Base-by-base conservation (phyloP, 352 stramenopile species). In the Globisporangium irregulare region DNA sequence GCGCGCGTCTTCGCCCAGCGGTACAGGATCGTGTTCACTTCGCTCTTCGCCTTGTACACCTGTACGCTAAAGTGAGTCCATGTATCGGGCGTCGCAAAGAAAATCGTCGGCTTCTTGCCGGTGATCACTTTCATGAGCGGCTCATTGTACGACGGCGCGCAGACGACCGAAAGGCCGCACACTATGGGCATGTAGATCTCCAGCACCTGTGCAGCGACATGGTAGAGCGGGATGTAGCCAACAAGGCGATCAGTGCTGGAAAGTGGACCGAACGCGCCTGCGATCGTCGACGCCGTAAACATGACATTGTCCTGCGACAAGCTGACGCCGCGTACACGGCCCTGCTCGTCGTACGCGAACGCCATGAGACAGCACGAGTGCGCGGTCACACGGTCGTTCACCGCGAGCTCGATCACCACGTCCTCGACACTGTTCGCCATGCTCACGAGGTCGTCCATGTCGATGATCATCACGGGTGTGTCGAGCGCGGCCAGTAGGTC, bases 221-320 rank as follows among this genome's bases (percentile, higher is more conserved):
- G 84, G 54, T 92, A 69, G 46, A 94, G 74, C 8, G 82, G 85
- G 18, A 95, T 57, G 67, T 94, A 92, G 22, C 76, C 85, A 1
- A 94, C 77, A 1, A 92, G 63, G 8, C 82, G 80, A 59, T 95
- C 84, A 0, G 62, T 48, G 29, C 59, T 78, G 20, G 64, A 77
- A 2, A 89, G 62, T 24, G 89, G 77, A 0, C 84, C 85, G 59
- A 91, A 87, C 63, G 80, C 82, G 8, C 68, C 66, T 1, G 85
- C 84, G 36, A 95, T 76, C 2, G 81, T 82, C 15, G 81, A 73
- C 9, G 86, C 84, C 8, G 87, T 93, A 68, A 93, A 95, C 55
- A 95, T 75, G 10, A 91, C 77, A 41, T 95, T 95, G 75, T 95
- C 86, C 60, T 95, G 87, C n/a, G 86, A 91, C 0, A 95, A 55